A percentile compares a stretch with the other conserved stretches of the same genome.
Evolutionary conservation across 208 protist species (phyloP).

Genomic region (Vickermania spadyakhi): DNA sequence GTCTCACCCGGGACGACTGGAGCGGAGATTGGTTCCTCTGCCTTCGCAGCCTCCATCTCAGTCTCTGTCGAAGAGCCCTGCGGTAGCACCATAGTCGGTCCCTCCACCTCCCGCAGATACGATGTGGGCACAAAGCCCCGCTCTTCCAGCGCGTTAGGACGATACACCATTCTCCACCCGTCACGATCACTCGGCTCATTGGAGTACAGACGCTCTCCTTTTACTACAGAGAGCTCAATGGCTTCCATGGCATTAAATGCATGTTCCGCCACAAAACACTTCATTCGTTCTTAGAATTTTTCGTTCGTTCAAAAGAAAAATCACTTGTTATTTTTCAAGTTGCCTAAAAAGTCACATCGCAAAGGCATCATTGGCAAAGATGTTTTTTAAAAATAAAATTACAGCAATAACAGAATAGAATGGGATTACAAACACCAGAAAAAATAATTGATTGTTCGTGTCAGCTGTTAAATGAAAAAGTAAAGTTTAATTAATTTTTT

Average conservation of each 20-base stretch:
- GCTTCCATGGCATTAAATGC: conserved; percentile 65
- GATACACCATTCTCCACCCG: conserved; percentile 75
- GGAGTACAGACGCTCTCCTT: conserved; percentile 45
- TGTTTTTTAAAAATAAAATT: no score
- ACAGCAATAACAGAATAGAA: no score
- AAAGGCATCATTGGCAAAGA: no score
- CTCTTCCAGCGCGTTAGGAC: conserved; percentile 16
- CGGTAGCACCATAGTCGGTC: background rate
- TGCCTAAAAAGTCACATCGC: no score
- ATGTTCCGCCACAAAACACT: conserved; percentile 13
- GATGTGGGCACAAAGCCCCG: conserved; percentile 73
- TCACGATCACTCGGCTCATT: conserved; percentile 43
- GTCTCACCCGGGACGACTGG: no score
- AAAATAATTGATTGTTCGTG: no score
- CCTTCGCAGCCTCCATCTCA: background rate
- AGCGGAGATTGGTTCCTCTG: background rate
- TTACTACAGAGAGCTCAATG: conserved; percentile 64
- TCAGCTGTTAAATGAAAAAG: no score
- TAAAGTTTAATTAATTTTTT: no score
- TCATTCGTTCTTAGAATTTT: no score
- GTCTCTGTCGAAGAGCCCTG: conserved; percentile 9
- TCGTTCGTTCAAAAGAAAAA: no score
- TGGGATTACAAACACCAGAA: no score
- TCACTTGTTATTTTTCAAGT: no score
- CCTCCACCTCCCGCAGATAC: conserved; percentile 30